These are phyloP conservation scores for Aureobasidium vineae DNA, from an alignment of 2,329 filamentous ascomycete species.

Conservation along the genomic window DNA sequence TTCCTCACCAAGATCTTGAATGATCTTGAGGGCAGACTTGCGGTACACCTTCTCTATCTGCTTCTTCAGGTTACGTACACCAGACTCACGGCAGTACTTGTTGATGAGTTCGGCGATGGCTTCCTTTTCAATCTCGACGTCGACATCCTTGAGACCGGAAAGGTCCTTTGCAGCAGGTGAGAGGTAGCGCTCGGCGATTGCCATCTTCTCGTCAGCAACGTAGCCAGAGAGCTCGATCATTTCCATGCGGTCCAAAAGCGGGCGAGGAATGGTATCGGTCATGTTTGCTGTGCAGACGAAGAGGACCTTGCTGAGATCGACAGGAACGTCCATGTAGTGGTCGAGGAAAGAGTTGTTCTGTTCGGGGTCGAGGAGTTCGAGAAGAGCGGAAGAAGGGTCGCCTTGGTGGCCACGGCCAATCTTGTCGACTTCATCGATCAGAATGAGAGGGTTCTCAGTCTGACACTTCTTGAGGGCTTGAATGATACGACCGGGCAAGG, in stretches of 20 bases:
- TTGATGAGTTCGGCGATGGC: constrained; percentile 98
- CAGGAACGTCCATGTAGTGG: constrained; percentile 97
- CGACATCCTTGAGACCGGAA: constrained; percentile 83
- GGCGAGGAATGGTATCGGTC: constrained; percentile 95
- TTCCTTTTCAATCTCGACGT: constrained; percentile 80
- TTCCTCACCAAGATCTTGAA: constrained; percentile 87
- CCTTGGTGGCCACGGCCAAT: constrained; percentile 96
- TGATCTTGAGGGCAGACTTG: constrained; percentile 95
- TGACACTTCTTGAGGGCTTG: constrained; percentile 99
- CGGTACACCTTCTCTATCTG: constrained; percentile 99
- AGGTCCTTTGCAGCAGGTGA: constrained; percentile 92
- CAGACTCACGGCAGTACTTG: constrained; percentile 95
- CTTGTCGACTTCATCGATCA: constrained; percentile 98
- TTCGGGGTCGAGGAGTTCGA: constrained; percentile 93
- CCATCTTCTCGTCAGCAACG: constrained; percentile 98
- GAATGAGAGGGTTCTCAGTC: constrained; percentile 92
- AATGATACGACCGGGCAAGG: constrained; percentile 92
- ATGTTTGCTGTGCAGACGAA: constrained; percentile 99
- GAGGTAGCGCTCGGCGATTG: constrained; percentile 90
- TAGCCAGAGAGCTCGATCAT: constrained; percentile 95
- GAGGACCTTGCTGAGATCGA: constrained; percentile 94
- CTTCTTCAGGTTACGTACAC: constrained; percentile 97
- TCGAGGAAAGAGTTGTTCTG: constrained; percentile 97
- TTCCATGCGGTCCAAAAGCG: constrained; percentile 95
- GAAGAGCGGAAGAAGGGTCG: constrained; percentile 87